Evolutionary conservation across 345 rosid species (phyloP).

Genomic region (Hibiscus trionum): DNA sequence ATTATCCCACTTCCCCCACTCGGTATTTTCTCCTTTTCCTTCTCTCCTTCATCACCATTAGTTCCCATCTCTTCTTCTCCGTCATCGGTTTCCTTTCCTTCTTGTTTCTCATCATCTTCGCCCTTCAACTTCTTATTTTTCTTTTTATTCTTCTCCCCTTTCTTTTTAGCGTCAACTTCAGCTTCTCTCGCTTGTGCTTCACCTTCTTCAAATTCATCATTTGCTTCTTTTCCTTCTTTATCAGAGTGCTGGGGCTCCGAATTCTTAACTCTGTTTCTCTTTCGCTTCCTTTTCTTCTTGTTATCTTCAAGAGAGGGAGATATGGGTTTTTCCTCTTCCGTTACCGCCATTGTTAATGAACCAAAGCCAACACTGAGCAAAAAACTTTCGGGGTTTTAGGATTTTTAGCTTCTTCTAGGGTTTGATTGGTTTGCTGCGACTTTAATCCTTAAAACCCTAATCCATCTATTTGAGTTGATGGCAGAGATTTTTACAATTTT

Average conservation of each 20-base stretch:
- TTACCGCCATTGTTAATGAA: slow-evolving; percentile 22
- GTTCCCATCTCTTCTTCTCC: slow-evolving; percentile 11
- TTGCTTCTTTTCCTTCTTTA: neutral
- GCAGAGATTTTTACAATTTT: neutral
- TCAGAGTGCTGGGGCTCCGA: slow-evolving; percentile 9
- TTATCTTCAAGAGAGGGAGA: slow-evolving; percentile 19
- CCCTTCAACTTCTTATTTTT: slow-evolving; percentile 19
- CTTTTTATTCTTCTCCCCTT: slow-evolving; percentile 6
- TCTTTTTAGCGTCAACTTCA: slow-evolving; percentile 7
- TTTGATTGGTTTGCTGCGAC: neutral
- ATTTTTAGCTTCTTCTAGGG: neutral
- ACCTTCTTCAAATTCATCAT: slow-evolving; percentile 12
- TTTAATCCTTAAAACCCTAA: slow-evolving; percentile 7
- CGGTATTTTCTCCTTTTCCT: slow-evolving; percentile 6
- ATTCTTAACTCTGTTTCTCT: slow-evolving; percentile 32
- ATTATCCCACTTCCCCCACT: slow-evolving; percentile 59
- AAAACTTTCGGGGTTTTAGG: neutral
- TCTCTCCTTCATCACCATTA: neutral
- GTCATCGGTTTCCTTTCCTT: neutral
- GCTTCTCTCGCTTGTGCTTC: neutral
- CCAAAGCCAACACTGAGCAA: neutral
- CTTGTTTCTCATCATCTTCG: slow-evolving; percentile 8
- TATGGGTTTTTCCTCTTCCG: slow-evolving; percentile 9
- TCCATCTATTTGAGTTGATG: neutral
- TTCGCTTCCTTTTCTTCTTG: slow-evolving; percentile 36